Conservation (phyloP, 208 protist genomes). For the Leishmania tarentolae region DNA sequence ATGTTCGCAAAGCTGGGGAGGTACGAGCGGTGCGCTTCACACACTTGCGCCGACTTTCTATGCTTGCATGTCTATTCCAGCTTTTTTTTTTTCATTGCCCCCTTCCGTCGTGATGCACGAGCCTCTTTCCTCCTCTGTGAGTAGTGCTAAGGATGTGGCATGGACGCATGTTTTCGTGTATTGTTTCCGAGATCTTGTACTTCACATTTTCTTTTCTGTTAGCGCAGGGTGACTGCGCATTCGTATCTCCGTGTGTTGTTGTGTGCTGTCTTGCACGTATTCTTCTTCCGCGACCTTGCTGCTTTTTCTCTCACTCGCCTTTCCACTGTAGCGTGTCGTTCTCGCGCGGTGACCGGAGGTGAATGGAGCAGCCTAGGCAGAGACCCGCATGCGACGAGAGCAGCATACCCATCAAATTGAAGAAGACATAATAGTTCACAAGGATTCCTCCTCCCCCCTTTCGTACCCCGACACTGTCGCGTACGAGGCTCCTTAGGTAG, state of each 20-base stretch:
- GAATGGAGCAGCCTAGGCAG: neutral
- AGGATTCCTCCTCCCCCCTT: neutral
- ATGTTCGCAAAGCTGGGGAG: neutral
- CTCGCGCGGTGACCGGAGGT: neutral
- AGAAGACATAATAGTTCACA: neutral
- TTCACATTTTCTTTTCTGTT: conserved; percentile 12
- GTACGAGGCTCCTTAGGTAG: neutral
- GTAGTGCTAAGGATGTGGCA: neutral
- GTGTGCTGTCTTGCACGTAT: neutral
- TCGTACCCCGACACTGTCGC: neutral
- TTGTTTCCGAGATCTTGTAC: conserved; percentile 7
- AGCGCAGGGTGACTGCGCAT: neutral
- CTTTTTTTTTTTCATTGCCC: neutral
- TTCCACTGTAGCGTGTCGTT: neutral
- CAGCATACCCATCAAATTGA: neutral
- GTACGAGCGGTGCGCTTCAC: neutral
- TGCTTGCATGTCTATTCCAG: neutral
- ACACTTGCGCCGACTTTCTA: neutral
- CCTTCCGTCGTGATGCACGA: neutral
- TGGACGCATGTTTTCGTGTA: neutral
- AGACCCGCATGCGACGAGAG: neutral
- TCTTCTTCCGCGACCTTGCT: neutral
- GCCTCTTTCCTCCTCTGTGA: neutral
- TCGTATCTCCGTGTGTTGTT: neutral
- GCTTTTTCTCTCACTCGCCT: neutral